A percentile compares a stretch with the other conserved stretches of the same genome.
These are phyloP conservation scores for Cryptosporidium xiaoi DNA, from an alignment of 169 alveolate species.

Conservation along the genomic window DNA sequence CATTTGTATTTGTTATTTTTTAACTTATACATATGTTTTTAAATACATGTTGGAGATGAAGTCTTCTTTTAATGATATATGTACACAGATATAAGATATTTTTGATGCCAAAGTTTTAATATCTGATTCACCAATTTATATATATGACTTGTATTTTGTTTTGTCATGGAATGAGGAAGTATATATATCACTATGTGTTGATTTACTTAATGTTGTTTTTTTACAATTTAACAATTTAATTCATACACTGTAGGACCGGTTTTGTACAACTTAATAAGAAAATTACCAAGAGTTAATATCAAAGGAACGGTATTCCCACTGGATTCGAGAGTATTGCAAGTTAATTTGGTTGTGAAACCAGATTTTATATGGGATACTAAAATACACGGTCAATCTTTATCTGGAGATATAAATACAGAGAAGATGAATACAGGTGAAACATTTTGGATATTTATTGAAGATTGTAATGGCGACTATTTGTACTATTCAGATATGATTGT, in stretches of 20 bases:
- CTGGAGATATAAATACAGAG: slow-evolving; percentile 38
- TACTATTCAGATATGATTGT: slow-evolving; percentile 81
- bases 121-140: background rate
- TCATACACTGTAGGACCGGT: slow-evolving; percentile 24
- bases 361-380: slow-evolving; percentile 94
- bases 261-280: slow-evolving; percentile 54
- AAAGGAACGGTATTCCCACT: slow-evolving; percentile 30
- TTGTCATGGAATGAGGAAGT: background rate
- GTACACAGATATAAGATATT: no score
- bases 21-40: background rate
- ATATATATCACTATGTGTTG: background rate
- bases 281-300: slow-evolving; percentile 30
- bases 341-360: slow-evolving; percentile 83
- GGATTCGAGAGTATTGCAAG: slow-evolving; percentile 31
- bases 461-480: slow-evolving; percentile 95
- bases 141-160: background rate
- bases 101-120: background rate
- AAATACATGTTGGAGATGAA: background rate
- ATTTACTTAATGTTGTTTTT: background rate
- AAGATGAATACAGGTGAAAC: slow-evolving; percentile 91
- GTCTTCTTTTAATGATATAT: background rate
- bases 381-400: slow-evolving; percentile 74
- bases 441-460: slow-evolving; percentile 97
- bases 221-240: background rate
- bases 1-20: background rate